A percentile compares a stretch with the other conserved stretches of the same genome.
phyloP scores from a whole-genome alignment of 176 grass and related monocot genomes.

The Luzula sylvatica region DNA sequence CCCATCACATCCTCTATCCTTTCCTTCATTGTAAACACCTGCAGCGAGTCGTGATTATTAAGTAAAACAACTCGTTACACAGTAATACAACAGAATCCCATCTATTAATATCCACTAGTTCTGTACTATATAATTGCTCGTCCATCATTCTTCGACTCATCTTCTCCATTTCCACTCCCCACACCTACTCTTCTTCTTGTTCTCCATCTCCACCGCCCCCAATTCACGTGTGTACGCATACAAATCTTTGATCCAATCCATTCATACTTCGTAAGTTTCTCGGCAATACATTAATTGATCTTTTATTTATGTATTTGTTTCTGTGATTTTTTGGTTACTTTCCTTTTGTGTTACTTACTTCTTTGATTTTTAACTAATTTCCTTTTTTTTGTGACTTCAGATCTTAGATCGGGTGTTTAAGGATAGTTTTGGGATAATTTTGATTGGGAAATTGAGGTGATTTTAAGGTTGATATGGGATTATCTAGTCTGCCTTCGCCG shows the following conservation, averaged over 20 bases:
- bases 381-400: not conserved
- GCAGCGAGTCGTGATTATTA: too few species aligned
- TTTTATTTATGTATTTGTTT: not conserved
- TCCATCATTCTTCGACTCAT: not conserved
- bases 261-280: conserved; percentile 12
- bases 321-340: not conserved
- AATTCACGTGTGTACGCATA: not conserved
- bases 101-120: too few species aligned
- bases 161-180: not conserved
- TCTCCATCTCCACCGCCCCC: not conserved
- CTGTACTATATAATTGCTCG: too few species aligned
- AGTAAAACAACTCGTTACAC: too few species aligned
- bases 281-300: too few species aligned
- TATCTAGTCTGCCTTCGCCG: conserved; percentile 56
- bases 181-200: not conserved
- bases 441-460: not conserved
- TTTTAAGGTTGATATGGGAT: conserved; percentile 41
- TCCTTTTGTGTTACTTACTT: not conserved
- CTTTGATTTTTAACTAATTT: conserved; percentile 1
- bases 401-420: not conserved
- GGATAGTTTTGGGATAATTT: too few species aligned
- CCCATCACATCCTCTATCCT: too few species aligned
- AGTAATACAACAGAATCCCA: too few species aligned
- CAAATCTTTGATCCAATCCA: conserved; percentile 12
- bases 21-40: too few species aligned